These are phyloP conservation scores for Diaporthe nobilis DNA, from an alignment of 2,329 filamentous ascomycete genomes.

Conservation along the genomic window DNA sequence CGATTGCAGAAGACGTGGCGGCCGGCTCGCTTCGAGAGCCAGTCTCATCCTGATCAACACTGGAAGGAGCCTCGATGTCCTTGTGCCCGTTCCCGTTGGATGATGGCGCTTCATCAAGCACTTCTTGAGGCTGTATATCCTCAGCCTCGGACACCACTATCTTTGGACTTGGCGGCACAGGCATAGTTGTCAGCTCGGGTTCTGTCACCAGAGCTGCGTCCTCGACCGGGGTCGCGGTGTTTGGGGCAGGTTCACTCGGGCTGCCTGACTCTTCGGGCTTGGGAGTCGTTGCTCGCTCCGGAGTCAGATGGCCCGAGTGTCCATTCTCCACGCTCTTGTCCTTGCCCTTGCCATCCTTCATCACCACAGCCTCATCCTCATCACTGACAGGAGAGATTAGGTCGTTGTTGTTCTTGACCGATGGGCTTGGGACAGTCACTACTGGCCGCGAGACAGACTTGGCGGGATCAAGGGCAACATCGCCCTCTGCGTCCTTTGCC, in stretches of 20 bases:
- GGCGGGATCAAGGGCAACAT: conserved; percentile 50
- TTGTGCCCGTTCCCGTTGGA: conserved; percentile 22
- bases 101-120: conserved; percentile 20
- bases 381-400: conserved; percentile 50
- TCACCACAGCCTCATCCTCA: conserved; percentile 59
- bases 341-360: conserved; percentile 45
- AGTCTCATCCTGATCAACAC: not conserved
- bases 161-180: conserved; percentile 26
- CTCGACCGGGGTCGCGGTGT: conserved; percentile 21
- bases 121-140: conserved; percentile 26
- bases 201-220: not conserved
- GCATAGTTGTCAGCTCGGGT: not conserved
- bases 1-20: conserved; percentile 35
- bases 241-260: conserved; percentile 31
- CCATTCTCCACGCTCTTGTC: conserved; percentile 32
- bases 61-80: not conserved
- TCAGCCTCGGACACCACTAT: conserved; percentile 33
- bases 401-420: conserved; percentile 42
- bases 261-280: conserved; percentile 25
- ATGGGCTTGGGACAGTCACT: conserved; percentile 39
- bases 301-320: conserved; percentile 32
- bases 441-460: conserved; percentile 41
- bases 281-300: conserved; percentile 29
- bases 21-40: conserved; percentile 15
- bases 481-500: conserved; percentile 43